Conservation (phyloP, 495 filamentous ascomycete genomes). For the Terfezia boudieri region DNA sequence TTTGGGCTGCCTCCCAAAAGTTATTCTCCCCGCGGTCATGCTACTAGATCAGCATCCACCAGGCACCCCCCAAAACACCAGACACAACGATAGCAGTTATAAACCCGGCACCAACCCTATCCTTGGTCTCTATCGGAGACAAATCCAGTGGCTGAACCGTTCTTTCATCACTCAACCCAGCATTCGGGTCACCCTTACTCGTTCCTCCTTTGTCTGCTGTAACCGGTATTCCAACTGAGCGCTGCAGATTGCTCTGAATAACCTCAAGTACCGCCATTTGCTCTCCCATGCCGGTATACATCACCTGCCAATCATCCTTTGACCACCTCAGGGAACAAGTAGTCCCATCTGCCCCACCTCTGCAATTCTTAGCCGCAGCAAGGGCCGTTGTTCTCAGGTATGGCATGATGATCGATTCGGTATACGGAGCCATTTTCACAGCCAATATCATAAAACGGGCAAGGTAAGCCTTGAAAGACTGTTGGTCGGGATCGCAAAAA, state of each 20-base stretch:
- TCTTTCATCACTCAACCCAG: constrained; percentile 26
- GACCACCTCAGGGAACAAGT: constrained; percentile 55
- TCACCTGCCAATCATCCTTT: constrained; percentile 21
- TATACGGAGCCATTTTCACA: constrained; percentile 47
- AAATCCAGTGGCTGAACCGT: not conserved
- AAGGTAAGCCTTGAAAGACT: constrained; percentile 61
- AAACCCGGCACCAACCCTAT: constrained; percentile 23
- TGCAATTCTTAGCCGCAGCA: constrained; percentile 45
- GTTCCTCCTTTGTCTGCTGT: constrained; percentile 50
- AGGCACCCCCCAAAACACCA: constrained; percentile 19
- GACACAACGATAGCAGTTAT: constrained; percentile 21
- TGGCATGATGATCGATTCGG: constrained; percentile 34
- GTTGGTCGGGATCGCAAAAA: constrained; percentile 47
- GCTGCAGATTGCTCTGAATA: constrained; percentile 36
- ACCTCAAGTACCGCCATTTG: constrained; percentile 50
- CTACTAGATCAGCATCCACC: constrained; percentile 20
- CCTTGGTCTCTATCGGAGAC: constrained; percentile 14
- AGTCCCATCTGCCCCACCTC: constrained; percentile 32
- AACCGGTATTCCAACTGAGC: constrained; percentile 28
- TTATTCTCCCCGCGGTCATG: too few relatives aligned
- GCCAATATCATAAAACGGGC: constrained; percentile 53
- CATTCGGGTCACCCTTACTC: constrained; percentile 45
- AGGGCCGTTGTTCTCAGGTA: constrained; percentile 37
- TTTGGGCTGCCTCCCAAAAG: too few relatives aligned
- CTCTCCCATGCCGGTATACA: constrained; percentile 34